Conservation (phyloP, 2,329 filamentous ascomycete genomes). For the Leptosphaerulina australis region DNA sequence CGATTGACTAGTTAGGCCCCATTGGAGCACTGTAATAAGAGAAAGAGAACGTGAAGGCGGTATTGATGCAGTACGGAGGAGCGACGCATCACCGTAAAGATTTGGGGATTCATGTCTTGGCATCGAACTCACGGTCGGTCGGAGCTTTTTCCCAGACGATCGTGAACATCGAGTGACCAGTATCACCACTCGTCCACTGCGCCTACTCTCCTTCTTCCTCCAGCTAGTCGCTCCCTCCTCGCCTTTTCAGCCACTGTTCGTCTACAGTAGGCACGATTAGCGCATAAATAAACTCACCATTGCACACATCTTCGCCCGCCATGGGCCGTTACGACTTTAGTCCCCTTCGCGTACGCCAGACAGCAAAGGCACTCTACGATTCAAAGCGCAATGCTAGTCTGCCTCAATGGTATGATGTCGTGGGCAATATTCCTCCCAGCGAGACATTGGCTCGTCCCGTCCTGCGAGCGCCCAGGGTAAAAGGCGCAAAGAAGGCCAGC, state of each 20-base stretch:
- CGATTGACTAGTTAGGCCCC: slow-evolving; percentile 24
- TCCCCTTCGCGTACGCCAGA: slow-evolving; percentile 59
- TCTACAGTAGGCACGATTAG: not conserved
- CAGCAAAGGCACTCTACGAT: slow-evolving; percentile 58
- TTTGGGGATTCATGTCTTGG: slow-evolving; percentile 40
- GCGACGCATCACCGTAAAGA: slow-evolving; percentile 22
- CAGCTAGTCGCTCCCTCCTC: slow-evolving; percentile 1
- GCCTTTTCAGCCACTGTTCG: not conserved
- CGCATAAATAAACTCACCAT: not conserved
- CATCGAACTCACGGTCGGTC: slow-evolving; percentile 21
- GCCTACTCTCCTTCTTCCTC: too few species aligned
- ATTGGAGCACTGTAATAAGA: slow-evolving; percentile 17
- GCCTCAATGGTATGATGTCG: slow-evolving; percentile 63
- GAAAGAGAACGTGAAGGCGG: slow-evolving; percentile 5
- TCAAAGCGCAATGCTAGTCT: slow-evolving; percentile 49
- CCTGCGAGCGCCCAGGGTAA: slow-evolving; percentile 54
- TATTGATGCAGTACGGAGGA: not conserved
- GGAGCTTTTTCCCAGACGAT: slow-evolving; percentile 7
- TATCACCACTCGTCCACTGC: slow-evolving; percentile 1
- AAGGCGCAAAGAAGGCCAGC: slow-evolving; percentile 63
- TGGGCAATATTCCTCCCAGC: slow-evolving; percentile 64
- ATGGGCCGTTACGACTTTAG: slow-evolving; percentile 62
- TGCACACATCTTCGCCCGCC: slow-evolving; percentile 12
- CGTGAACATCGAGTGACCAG: not conserved
- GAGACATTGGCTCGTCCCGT: slow-evolving; percentile 64